A percentile compares a stretch with the other conserved stretches of the same genome.
These are phyloP conservation scores for Hura crepitans DNA, from an alignment of 441 rosid genomes.

Conservation along the genomic window DNA sequence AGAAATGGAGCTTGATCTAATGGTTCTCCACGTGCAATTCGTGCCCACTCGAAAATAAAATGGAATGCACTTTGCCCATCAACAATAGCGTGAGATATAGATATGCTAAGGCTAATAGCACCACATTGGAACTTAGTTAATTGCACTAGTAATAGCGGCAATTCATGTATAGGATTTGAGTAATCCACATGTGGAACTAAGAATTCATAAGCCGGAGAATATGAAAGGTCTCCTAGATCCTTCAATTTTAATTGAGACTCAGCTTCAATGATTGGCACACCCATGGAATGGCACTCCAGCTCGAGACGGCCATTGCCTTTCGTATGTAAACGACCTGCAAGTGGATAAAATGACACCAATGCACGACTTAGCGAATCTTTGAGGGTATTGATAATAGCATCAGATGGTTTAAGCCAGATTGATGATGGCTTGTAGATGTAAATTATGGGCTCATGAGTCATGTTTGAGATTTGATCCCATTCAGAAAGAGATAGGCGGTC, in stretches of 20 bases:
- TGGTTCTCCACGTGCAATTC: slow-evolving; percentile 41
- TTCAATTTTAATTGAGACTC: slow-evolving; percentile 35
- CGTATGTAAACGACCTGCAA: slow-evolving; percentile 51
- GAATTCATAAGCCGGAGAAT: slow-evolving; percentile 25
- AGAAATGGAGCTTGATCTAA: slow-evolving; percentile 29
- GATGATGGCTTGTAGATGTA: slow-evolving; percentile 45
- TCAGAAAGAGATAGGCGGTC: slow-evolving; percentile 41
- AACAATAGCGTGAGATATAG: slow-evolving; percentile 47
- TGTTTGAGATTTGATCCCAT: slow-evolving; percentile 45
- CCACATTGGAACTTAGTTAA: slow-evolving; percentile 57
- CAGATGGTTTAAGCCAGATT: slow-evolving; percentile 12
- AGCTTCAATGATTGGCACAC: slow-evolving; percentile 40
- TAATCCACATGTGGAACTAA: slow-evolving; percentile 46
- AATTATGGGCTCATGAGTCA: slow-evolving; percentile 51
- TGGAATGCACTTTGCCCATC: slow-evolving; percentile 59
- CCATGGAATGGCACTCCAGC: slow-evolving; percentile 43
- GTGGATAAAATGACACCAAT: slow-evolving; percentile 46
- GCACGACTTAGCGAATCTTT: slow-evolving; percentile 36
- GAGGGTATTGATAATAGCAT: slow-evolving; percentile 32
- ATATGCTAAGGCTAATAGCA: slow-evolving; percentile 39
- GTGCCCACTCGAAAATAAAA: slow-evolving; percentile 49
- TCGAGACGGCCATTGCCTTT: slow-evolving; percentile 42
- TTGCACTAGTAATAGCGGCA: slow-evolving; percentile 45
- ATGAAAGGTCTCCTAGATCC: slow-evolving; percentile 41
- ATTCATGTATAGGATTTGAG: slow-evolving; percentile 27